Percentiles rank a stretch among this genome's conserved stretches.
Conservation (phyloP, 129 eudicot genomes). For the Gnaphalium uliginosum region DNA sequence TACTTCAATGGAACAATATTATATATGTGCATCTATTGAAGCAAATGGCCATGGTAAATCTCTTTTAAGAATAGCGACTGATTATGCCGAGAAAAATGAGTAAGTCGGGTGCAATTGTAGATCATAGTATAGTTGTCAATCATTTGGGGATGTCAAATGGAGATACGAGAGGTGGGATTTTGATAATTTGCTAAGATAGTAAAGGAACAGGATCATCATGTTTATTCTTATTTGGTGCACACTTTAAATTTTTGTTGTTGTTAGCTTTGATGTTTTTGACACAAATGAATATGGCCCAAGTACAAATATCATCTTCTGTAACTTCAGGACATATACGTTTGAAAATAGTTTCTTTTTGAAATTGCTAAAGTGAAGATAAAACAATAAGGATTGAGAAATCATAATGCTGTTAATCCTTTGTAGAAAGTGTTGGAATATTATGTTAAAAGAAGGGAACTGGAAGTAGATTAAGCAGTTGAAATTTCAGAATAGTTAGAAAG, state of each 20-base stretch:
- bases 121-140: neutral
- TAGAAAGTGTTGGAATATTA: neutral
- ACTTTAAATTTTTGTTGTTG: neutral
- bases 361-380: neutral
- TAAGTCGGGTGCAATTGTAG: neutral
- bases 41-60: neutral
- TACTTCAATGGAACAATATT: neutral
- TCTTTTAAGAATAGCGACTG: neutral
- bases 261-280: neutral
- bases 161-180: neutral
- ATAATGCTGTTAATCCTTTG: neutral
- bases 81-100: neutral
- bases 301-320: neutral
- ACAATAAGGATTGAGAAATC: neutral
- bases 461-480: slow-evolving; percentile 5
- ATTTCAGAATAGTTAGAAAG: neutral
- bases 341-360: neutral
- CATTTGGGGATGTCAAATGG: neutral
- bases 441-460: neutral
- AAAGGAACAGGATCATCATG: neutral
- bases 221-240: neutral
- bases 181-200: neutral
- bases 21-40: too few species aligned
- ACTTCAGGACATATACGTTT: neutral
- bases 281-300: neutral